phyloP scores from a whole-genome alignment of 768 basidiomycete genomes.

The Russula griseocarnosa region DNA sequence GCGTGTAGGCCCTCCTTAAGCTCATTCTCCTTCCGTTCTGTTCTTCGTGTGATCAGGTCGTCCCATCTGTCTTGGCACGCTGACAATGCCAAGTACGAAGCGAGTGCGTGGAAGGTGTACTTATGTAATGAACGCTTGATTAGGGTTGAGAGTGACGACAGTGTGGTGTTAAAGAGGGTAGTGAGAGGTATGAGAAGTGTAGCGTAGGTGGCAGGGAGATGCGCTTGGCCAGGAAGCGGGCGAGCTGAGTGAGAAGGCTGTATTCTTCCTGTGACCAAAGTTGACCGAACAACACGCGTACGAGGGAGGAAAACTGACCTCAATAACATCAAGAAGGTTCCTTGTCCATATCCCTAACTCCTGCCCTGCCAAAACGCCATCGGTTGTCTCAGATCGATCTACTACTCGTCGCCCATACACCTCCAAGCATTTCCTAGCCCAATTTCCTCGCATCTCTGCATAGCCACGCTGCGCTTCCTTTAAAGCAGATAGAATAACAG shows the following conservation, averaged over 20 bases:
- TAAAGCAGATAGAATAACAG: slow-evolving; percentile 57
- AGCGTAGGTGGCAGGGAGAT: slow-evolving; percentile 56
- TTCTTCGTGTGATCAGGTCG: slow-evolving; percentile 50
- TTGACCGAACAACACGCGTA: neutral
- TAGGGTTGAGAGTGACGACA: slow-evolving; percentile 57
- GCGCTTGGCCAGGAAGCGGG: slow-evolving; percentile 51
- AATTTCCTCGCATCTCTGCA: slow-evolving; percentile 80
- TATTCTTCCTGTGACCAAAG: slow-evolving; percentile 56
- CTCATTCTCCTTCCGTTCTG: slow-evolving; percentile 52
- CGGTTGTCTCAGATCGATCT: slow-evolving; percentile 65
- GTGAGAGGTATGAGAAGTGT: slow-evolving; percentile 63
- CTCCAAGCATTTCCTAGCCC: slow-evolving; percentile 74
- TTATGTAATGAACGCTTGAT: slow-evolving; percentile 76
- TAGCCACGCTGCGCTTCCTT: slow-evolving; percentile 78
- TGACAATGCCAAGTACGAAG: slow-evolving; percentile 59
- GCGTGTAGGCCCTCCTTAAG: slow-evolving; percentile 64
- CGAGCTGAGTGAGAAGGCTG: slow-evolving; percentile 56
- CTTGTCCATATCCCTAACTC: slow-evolving; percentile 74
- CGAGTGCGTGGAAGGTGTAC: slow-evolving; percentile 75
- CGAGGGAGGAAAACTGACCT: slow-evolving; percentile 42
- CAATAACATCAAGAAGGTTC: slow-evolving; percentile 57
- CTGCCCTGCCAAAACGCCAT: slow-evolving; percentile 59
- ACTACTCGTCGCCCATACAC: slow-evolving; percentile 63
- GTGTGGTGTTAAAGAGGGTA: slow-evolving; percentile 58
- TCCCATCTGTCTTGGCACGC: slow-evolving; percentile 64